Conservation (phyloP, 495 filamentous ascomycete species). For the Aspergillus asperescens region DNA sequence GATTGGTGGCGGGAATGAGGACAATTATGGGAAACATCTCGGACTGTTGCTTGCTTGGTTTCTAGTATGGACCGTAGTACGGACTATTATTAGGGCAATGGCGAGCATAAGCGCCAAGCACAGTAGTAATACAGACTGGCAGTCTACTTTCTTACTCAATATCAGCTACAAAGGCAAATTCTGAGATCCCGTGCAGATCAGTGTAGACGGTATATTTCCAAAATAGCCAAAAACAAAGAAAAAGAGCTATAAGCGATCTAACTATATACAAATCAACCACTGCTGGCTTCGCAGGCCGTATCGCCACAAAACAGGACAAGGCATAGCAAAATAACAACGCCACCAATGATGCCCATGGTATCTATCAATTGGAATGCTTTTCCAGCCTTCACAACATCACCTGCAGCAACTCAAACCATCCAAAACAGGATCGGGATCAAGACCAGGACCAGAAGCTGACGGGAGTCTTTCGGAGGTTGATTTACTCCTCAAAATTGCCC, state of each 20-base stretch:
- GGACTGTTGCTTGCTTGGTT: background rate
- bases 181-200: constrained; percentile 2
- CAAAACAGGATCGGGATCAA: no score
- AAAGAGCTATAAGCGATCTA: no score
- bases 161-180: background rate
- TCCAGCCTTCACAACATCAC: background rate
- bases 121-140: no score
- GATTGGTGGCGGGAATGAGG: constrained; percentile 9
- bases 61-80: background rate
- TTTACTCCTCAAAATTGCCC: constrained; percentile 69
- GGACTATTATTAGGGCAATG: no score
- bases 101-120: no score
- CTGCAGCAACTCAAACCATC: no score
- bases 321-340: constrained; percentile 20
- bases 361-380: constrained; percentile 18
- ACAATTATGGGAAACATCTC: background rate
- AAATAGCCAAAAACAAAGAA: constrained; percentile 3
- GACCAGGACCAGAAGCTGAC: background rate
- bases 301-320: background rate
- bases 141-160: background rate
- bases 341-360: constrained; percentile 28
- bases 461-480: background rate
- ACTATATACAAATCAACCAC: constrained; percentile 20
- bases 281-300: no score
- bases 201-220: constrained; percentile 14